Evolutionary conservation across 2,329 filamentous ascomycete species (phyloP).

Genomic region (Aspergillus costaricaensis): DNA sequence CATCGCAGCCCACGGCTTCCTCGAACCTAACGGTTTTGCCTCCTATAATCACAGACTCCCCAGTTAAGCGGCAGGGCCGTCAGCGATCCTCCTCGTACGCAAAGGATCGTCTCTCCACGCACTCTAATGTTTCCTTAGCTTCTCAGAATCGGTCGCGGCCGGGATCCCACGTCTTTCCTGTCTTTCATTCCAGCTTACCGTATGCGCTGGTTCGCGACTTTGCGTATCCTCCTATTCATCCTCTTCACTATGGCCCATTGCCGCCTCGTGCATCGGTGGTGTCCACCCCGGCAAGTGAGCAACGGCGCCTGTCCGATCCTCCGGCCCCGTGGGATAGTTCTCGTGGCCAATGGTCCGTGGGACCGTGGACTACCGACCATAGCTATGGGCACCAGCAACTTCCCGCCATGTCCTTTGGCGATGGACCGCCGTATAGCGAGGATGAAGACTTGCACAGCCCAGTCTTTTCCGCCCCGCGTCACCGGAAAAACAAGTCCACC

Average conservation of each 20-base stretch:
- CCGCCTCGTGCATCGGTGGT: conserved; percentile 70
- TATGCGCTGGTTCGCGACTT: conserved; percentile 96
- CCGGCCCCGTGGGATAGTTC: conserved; percentile 72
- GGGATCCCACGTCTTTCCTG: conserved; percentile 75
- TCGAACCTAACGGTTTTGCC: conserved; percentile 40
- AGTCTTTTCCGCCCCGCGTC: conserved; percentile 76
- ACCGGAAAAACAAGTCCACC: conserved; percentile 80
- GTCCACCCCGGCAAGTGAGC: conserved; percentile 82
- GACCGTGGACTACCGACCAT: conserved; percentile 50
- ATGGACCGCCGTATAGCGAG: conserved; percentile 91
- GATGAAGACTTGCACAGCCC: conserved; percentile 94
- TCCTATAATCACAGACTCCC: conserved; percentile 54
- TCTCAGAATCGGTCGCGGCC: conserved; percentile 69
- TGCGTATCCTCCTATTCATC: conserved; percentile 80
- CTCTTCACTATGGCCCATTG: conserved; percentile 91
- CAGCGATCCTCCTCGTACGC: conserved; percentile 74
- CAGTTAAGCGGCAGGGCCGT: conserved; percentile 60
- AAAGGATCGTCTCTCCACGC: conserved; percentile 80
- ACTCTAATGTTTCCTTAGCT: conserved; percentile 68
- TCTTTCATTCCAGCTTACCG: conserved; percentile 79
- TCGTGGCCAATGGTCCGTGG: conserved; percentile 58
- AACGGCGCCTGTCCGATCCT: conserved; percentile 76
- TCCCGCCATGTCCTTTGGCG: conserved; percentile 79
- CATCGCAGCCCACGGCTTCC: conserved; percentile 31
- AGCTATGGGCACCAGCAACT: conserved; percentile 68